Evolutionary conservation across 148 eudicot genomes (phyloP), one percentile per base, ranked within the genome.

Genomic region (Bassia scoparia): DNA sequence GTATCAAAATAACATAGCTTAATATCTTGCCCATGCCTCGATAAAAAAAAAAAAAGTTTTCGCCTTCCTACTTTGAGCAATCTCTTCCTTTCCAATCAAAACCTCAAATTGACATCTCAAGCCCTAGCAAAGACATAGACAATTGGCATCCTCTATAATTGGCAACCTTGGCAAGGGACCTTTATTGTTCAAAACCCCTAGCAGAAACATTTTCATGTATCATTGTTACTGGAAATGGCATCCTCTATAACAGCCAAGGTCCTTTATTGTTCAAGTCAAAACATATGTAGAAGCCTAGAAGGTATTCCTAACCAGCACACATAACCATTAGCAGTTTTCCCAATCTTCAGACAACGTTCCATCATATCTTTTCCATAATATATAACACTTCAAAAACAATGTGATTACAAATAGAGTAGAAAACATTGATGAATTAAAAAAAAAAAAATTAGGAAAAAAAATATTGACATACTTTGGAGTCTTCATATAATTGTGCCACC

Each of bases 401-500:
- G 66, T 30, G 50, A 31, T 73, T 35, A 16, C 10, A 65, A 41
- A 60, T 62, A 64, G 43, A 76, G n/a, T n/a, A n/a, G n/a, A n/a
- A n/a, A n/a, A n/a, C n/a, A n/a, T n/a, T n/a, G n/a, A n/a, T n/a
- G n/a, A n/a, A n/a, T n/a, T n/a, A n/a, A n/a, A n/a, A n/a, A n/a
- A n/a, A n/a, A n/a, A n/a, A n/a, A n/a, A n/a, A n/a, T n/a, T n/a
- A n/a, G n/a, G n/a, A n/a, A n/a, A n/a, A n/a, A n/a, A 52, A 64
- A 68, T 55, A 68, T 64, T 23, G 34, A 18, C 87, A 78, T 88
- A 89, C 96, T 89, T 90, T 53, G 93, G 93, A 29, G 88, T 84
- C 79, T 88, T 90, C 96, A 88, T 90, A 78, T 90, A 90, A 64
- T 90, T 90, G 85, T 90, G 96, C 96, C 96, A 90, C 83, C 96